These are phyloP conservation scores for Colletotrichum acutatum DNA, from an alignment of 2,329 filamentous ascomycete species.

Conservation along the genomic window DNA sequence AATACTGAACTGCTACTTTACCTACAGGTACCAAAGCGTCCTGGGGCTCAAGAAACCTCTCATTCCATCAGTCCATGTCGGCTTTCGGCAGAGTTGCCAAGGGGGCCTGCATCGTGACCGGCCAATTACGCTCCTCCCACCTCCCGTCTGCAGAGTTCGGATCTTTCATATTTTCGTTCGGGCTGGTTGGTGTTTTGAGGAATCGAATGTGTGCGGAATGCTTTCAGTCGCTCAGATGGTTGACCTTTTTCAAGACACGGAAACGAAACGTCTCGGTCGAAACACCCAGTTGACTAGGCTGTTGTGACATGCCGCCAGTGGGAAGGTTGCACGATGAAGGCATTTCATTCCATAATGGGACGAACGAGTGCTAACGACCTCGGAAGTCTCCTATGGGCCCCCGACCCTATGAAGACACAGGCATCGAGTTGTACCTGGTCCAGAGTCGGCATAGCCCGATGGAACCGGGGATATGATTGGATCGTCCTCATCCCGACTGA, in stretches of 20 bases:
- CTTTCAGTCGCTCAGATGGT: background rate
- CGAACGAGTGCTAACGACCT: conserved; percentile 20
- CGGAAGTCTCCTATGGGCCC: background rate
- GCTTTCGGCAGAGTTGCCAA: conserved; percentile 34
- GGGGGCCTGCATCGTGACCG: conserved; percentile 21
- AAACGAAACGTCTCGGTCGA: conserved; percentile 9
- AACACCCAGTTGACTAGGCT: background rate
- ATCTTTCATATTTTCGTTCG: background rate
- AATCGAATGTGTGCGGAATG: background rate
- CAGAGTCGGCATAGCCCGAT: conserved; percentile 21
- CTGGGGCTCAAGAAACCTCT: conserved; percentile 11
- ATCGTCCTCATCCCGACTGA: background rate
- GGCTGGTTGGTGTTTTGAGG: background rate
- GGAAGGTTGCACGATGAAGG: background rate
- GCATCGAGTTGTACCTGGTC: conserved; percentile 3
- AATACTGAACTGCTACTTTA: background rate
- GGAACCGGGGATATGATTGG: background rate
- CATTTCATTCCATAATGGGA: conserved; percentile 12
- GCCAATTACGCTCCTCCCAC: conserved; percentile 11
- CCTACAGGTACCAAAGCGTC: conserved; percentile 16
- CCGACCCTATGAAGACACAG: conserved; percentile 2
- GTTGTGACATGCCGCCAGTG: background rate
- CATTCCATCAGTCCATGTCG: conserved; percentile 23
- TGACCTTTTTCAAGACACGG: background rate
- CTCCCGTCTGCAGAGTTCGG: conserved; percentile 1